Percentiles rank a stretch among this genome's conserved stretches.
These are phyloP conservation scores for Alternaria panax DNA, from an alignment of 2,329 filamentous ascomycete genomes.

Conservation along the genomic window DNA sequence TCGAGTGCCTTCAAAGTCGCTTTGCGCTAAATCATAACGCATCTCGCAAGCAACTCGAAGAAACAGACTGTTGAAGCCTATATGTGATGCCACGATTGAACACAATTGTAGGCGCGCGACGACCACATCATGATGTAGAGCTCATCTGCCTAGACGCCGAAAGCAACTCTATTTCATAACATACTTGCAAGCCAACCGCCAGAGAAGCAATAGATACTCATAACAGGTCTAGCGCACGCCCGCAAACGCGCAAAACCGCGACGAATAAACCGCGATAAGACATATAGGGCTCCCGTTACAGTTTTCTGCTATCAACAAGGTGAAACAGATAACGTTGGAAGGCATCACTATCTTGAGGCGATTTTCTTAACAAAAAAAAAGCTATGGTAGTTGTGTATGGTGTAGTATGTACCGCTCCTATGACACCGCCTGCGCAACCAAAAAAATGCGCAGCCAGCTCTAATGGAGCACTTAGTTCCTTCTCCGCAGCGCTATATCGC, in stretches of 20 bases:
- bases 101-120: too few relatives aligned
- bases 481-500: slow-evolving; percentile 70
- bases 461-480: slow-evolving; percentile 68
- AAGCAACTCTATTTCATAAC: too few relatives aligned
- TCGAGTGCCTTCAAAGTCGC: background rate
- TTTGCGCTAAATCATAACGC: background rate
- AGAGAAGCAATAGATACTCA: too few relatives aligned
- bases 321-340: background rate
- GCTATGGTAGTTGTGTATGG: background rate
- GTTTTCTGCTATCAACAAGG: background rate
- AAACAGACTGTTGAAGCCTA: too few relatives aligned
- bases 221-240: background rate
- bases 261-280: too few relatives aligned
- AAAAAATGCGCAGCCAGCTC: slow-evolving; percentile 73
- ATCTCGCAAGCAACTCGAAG: background rate
- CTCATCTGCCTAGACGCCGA: background rate
- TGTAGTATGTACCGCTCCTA: slow-evolving; percentile 74
- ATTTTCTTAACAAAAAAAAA: background rate
- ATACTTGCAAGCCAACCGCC: background rate
- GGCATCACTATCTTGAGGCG: background rate
- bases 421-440: slow-evolving; percentile 83
- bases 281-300: background rate
- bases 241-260: background rate
- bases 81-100: too few relatives aligned
- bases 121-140: too few relatives aligned